These are phyloP conservation scores for Candida ipomoeae DNA, from an alignment of 805 yeast genomes.

Conservation along the genomic window DNA sequence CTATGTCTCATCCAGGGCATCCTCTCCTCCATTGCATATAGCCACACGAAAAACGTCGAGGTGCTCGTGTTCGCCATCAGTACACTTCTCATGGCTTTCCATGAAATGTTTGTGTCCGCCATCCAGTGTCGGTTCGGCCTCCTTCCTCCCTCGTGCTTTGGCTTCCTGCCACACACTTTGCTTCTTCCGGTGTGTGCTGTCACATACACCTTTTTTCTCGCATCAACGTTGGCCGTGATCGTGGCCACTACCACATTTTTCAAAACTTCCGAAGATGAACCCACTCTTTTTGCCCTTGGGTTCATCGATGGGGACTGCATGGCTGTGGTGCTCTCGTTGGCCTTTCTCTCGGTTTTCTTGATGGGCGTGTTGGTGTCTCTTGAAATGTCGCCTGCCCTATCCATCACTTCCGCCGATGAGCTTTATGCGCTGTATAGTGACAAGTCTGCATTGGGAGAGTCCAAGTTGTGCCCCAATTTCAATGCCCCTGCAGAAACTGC, in stretches of 20 bases:
- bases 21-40: constrained; percentile 9
- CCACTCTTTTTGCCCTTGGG: background rate
- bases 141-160: background rate
- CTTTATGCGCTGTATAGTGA: background rate
- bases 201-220: background rate
- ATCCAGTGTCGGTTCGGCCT: background rate
- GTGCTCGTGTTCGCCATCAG: background rate
- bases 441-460: background rate
- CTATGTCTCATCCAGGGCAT: constrained; percentile 11
- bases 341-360: background rate
- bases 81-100: background rate
- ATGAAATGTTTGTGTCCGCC: background rate
- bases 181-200: background rate
- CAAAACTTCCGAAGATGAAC: background rate
- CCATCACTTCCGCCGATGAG: background rate
- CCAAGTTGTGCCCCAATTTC: background rate
- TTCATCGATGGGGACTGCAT: background rate
- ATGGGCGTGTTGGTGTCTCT: background rate
- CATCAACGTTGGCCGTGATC: background rate
- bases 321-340: background rate
- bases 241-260: background rate
- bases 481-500: background rate
- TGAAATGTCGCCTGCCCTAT: background rate
- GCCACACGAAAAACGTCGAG: background rate
- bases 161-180: background rate